These are phyloP conservation scores for Kwoniella mangroviensis DNA, from an alignment of 768 basidiomycete genomes.

Conservation along the genomic window DNA sequence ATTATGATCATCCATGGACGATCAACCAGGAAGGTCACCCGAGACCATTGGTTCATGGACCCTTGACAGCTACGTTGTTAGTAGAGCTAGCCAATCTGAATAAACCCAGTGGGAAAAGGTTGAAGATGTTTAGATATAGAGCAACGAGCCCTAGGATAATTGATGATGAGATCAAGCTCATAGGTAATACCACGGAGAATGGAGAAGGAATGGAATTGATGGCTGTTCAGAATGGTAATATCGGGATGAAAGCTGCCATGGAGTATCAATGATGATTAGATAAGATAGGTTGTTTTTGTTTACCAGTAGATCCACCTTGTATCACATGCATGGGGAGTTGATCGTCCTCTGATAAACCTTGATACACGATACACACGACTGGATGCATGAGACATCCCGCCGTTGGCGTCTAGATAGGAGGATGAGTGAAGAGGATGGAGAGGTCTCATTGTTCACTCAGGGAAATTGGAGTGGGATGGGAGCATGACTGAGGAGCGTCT, in stretches of 20 bases:
- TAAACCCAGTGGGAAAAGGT: slow-evolving; percentile 27
- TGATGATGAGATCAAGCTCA: slow-evolving; percentile 38
- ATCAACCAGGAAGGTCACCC: slow-evolving; percentile 72
- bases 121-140: slow-evolving; percentile 70
- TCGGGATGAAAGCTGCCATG: slow-evolving; percentile 65
- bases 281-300: background rate
- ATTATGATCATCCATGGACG: slow-evolving; percentile 77
- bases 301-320: too few relatives aligned
- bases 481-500: background rate
- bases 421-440: background rate
- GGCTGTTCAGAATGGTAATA: slow-evolving; percentile 66
- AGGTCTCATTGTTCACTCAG: background rate
- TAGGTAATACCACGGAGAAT: slow-evolving; percentile 51
- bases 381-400: background rate
- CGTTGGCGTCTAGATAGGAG: slow-evolving; percentile 10
- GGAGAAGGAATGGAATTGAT: slow-evolving; percentile 62
- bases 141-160: slow-evolving; percentile 64
- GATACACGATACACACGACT: background rate
- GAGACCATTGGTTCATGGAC: slow-evolving; percentile 80
- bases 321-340: background rate
- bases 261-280: slow-evolving; percentile 8
- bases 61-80: slow-evolving; percentile 77
- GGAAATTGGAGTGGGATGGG: background rate
- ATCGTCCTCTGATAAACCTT: background rate
- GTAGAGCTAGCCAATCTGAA: slow-evolving; percentile 63